These are phyloP conservation scores for Zymoseptoria tritici DNA, from an alignment of 2,329 filamentous ascomycete species.

Conservation along the genomic window DNA sequence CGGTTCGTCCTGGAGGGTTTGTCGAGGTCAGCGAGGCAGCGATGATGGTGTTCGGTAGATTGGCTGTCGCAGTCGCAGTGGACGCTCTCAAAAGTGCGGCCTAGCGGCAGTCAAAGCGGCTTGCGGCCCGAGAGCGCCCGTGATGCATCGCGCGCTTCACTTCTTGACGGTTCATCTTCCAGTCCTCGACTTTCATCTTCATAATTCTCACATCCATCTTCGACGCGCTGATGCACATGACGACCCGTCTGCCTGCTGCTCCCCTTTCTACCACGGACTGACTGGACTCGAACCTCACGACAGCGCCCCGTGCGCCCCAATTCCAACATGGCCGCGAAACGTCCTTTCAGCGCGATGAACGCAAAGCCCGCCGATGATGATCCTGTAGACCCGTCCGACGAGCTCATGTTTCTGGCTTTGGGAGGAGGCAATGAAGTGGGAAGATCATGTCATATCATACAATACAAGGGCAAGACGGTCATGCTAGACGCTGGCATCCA, in stretches of 20 bases:
- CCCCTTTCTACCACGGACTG: neutral
- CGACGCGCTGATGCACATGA: neutral
- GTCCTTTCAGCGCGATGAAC: constrained; percentile 56
- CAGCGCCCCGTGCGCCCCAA: too few species aligned
- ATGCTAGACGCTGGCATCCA: constrained; percentile 99
- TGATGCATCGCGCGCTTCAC: neutral
- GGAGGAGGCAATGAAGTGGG: constrained; percentile 97
- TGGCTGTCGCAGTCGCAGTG: neutral
- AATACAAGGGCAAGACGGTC: constrained; percentile 98
- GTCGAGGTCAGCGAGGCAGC: neutral
- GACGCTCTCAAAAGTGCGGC: neutral
- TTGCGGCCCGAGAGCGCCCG: neutral
- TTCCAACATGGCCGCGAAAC: constrained; percentile 78
- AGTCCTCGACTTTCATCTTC: neutral
- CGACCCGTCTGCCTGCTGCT: too few species aligned
- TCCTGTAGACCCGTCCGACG: constrained; percentile 84
- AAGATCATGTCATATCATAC: constrained; percentile 91
- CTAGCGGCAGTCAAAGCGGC: neutral
- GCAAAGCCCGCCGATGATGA: constrained; percentile 67
- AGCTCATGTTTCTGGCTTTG: constrained; percentile 87
- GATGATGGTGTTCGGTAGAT: neutral
- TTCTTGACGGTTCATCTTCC: neutral
- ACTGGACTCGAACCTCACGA: neutral
- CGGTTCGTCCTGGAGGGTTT: neutral
- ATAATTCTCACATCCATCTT: neutral